Conservation (phyloP, 2,329 filamentous ascomycete species). For the Tolypocladium pustulatum region DNA sequence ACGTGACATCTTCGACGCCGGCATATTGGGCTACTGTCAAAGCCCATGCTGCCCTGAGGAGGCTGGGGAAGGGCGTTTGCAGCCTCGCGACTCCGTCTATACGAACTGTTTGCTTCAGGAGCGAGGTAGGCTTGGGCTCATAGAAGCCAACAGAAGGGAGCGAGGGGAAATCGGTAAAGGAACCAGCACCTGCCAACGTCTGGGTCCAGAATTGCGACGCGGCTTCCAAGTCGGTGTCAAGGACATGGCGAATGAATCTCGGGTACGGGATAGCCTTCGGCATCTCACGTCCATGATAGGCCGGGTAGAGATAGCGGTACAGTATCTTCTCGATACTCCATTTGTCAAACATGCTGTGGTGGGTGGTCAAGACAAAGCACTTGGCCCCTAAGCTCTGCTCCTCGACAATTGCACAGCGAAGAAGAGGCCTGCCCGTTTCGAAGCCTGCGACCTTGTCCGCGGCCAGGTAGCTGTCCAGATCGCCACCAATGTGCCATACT, state of each 20-base stretch:
- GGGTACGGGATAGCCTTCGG: not conserved
- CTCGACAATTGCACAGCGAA: not conserved
- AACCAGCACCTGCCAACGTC: not conserved
- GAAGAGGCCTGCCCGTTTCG: not conserved
- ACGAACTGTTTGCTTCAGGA: not conserved
- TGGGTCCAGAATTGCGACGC: not conserved
- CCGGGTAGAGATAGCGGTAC: not conserved
- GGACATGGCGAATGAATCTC: not conserved
- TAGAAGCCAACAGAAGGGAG: not conserved
- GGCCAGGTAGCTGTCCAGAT: not conserved
- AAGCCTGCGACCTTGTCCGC: not conserved
- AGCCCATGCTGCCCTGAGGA: not conserved
- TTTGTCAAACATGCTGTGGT: not conserved
- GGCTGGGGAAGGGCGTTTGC: not conserved
- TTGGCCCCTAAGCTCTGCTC: not conserved
- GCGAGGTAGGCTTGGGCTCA: not conserved
- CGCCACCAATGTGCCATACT: not conserved
- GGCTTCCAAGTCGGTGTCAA: not conserved
- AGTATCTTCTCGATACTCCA: not conserved
- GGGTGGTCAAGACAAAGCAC: not conserved
- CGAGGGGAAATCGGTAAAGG: not conserved
- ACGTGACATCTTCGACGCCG: not conserved
- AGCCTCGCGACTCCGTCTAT: not conserved
- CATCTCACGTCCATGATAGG: not conserved
- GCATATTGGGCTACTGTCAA: not conserved